Conservation (phyloP, 768 basidiomycete genomes). For the Cubamyces sp. region DNA sequence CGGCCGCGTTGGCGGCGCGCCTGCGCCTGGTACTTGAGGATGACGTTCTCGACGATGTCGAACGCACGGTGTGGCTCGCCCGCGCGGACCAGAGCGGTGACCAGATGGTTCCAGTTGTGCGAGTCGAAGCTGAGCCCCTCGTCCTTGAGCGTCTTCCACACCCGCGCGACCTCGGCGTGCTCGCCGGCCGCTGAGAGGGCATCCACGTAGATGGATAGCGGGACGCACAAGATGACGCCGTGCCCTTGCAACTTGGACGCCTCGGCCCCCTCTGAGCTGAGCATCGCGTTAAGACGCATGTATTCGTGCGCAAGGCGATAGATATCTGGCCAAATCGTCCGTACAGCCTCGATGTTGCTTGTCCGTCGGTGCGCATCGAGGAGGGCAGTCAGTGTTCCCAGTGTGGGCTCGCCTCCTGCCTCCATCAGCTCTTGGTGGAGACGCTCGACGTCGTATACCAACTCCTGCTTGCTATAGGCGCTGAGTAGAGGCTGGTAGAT, state of each 20-base stretch:
- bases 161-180: constrained; percentile 60
- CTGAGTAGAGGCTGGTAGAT: constrained; percentile 66
- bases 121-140: constrained; percentile 80
- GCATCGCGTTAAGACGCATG: constrained; percentile 39
- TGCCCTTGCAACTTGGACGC: constrained; percentile 34
- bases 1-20: constrained; percentile 7
- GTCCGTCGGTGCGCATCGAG: constrained; percentile 73
- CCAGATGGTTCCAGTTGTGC: constrained; percentile 91
- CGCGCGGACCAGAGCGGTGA: constrained; percentile 73
- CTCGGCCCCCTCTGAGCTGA: constrained; percentile 28
- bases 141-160: constrained; percentile 67
- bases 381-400: constrained; percentile 64
- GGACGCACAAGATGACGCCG: constrained; percentile 68
- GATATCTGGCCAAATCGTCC: constrained; percentile 70
- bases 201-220: constrained; percentile 83
- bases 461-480: constrained; percentile 48
- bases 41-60: constrained; percentile 75
- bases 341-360: constrained; percentile 56
- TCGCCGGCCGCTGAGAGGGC: constrained; percentile 65
- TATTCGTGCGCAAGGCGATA: constrained; percentile 56
- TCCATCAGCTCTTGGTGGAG: constrained; percentile 57
- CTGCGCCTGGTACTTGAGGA: constrained; percentile 59
- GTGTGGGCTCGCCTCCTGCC: constrained; percentile 57
- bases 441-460: constrained; percentile 58
- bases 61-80: constrained; percentile 86